Conservation (phyloP, 1,284 basidiomycete genomes). For the Trametes sp. region DNA sequence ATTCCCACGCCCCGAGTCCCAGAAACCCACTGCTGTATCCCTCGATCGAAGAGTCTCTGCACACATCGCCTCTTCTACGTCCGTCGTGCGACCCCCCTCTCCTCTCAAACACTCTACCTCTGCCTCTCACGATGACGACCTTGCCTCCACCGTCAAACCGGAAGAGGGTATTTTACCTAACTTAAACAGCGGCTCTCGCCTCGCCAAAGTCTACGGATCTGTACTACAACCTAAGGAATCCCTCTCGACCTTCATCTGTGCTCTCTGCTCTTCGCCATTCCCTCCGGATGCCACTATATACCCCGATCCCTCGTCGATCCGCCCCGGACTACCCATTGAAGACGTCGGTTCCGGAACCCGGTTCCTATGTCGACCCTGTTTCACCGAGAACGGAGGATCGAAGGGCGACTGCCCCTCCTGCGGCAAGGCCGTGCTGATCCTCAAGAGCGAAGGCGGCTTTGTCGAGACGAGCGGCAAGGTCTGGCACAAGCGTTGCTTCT, state of each 20-base stretch:
- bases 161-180: slow-evolving; percentile 64
- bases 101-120: slow-evolving; percentile 59
- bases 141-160: slow-evolving; percentile 41
- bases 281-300: slow-evolving; percentile 84
- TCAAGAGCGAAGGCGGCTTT: slow-evolving; percentile 79
- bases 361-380: slow-evolving; percentile 79
- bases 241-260: slow-evolving; percentile 69
- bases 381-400: slow-evolving; percentile 72
- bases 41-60: slow-evolving; percentile 59
- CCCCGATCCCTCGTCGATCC: slow-evolving; percentile 63
- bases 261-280: slow-evolving; percentile 68
- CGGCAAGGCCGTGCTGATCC: slow-evolving; percentile 68
- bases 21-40: slow-evolving; percentile 40
- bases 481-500: slow-evolving; percentile 84
- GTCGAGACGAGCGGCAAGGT: slow-evolving; percentile 70
- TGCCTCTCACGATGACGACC: slow-evolving; percentile 51
- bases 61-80: slow-evolving; percentile 59
- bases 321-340: slow-evolving; percentile 29
- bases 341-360: slow-evolving; percentile 49
- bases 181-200: slow-evolving; percentile 63
- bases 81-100: slow-evolving; percentile 57
- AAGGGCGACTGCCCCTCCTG: slow-evolving; percentile 76
- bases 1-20: slow-evolving; percentile 55
- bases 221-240: slow-evolving; percentile 81
- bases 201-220: slow-evolving; percentile 84